phyloP scores from a whole-genome alignment of 2,329 filamentous ascomycete species.

The Exophiala aquamarina region DNA sequence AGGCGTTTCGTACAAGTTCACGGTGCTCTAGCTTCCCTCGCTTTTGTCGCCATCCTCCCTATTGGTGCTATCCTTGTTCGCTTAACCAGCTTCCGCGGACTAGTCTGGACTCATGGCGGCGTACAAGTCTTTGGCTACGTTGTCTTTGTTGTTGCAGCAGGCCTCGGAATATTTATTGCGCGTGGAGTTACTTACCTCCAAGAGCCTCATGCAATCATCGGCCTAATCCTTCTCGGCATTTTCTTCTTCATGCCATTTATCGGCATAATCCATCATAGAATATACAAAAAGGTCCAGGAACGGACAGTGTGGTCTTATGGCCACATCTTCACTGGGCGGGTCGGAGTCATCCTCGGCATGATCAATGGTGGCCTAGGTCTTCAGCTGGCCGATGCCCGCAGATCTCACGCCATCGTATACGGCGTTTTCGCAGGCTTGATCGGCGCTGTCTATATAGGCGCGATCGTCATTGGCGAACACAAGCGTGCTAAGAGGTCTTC shows the following conservation, averaged over 20 bases:
- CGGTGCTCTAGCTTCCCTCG: conserved; percentile 7
- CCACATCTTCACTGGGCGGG: conserved; percentile 55
- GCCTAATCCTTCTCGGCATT: conserved; percentile 46
- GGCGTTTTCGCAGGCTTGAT: conserved; percentile 50
- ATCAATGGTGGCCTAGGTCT: conserved; percentile 57
- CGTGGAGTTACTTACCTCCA: conserved; percentile 35
- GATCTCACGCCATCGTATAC: conserved; percentile 44
- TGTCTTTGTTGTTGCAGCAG: conserved; percentile 48
- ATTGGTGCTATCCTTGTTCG: conserved; percentile 25
- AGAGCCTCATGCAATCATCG: conserved; percentile 52
- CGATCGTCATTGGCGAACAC: conserved; percentile 13
- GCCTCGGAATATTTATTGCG: conserved; percentile 51
- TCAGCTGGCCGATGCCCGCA: conserved; percentile 39
- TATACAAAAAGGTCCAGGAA: conserved; percentile 6
- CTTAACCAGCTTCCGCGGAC: conserved; percentile 20
- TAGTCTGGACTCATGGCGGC: conserved; percentile 37
- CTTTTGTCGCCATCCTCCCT: conserved; percentile 27
- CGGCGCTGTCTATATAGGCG: conserved; percentile 41
- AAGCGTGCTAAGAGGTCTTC: conserved; percentile 1
- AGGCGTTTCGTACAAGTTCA: conserved; percentile 1
- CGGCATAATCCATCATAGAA: conserved; percentile 34
- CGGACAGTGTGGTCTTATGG: conserved; percentile 44
- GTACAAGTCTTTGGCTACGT: conserved; percentile 49
- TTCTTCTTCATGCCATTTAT: conserved; percentile 54
- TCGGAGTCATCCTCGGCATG: conserved; percentile 50